phyloP scores from a whole-genome alignment of 371 early-diverging fungal genomes.

The Mucor piriformis region DNA sequence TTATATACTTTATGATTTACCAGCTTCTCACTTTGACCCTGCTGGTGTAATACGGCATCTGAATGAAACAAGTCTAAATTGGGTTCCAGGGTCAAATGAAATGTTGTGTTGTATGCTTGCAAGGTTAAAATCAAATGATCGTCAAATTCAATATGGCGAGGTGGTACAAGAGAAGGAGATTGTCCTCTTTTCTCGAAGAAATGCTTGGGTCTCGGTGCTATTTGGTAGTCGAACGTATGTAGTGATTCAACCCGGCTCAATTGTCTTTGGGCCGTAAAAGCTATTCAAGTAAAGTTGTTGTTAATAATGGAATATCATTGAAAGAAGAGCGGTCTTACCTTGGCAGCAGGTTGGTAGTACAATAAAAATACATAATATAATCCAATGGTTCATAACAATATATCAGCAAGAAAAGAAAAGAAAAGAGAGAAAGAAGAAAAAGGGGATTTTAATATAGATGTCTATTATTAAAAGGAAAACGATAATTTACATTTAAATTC shows the following conservation, averaged over 20 bases:
- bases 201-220: conserved; percentile 12
- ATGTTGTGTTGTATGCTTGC: conserved; percentile 40
- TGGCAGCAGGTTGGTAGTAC: neutral
- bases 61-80: conserved; percentile 78
- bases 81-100: conserved; percentile 70
- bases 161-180: conserved; percentile 2
- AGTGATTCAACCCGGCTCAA: conserved; percentile 10
- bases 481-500: neutral
- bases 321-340: neutral
- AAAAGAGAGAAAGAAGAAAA: neutral
- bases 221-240: conserved; percentile 7
- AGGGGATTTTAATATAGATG: neutral
- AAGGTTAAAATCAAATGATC: conserved; percentile 11
- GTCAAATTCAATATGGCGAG: conserved; percentile 4
- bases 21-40: neutral
- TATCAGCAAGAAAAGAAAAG: neutral
- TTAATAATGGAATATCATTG: neutral
- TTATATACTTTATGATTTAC: conserved; percentile 6
- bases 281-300: neutral
- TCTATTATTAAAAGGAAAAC: conserved; percentile 1
- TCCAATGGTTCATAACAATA: neutral
- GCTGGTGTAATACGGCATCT: conserved; percentile 38
- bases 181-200: conserved; percentile 18
- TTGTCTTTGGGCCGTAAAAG: neutral
- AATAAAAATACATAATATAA: neutral